phyloP scores from a whole-genome alignment of 495 filamentous ascomycete genomes.

The Zalerion maritima region DNA sequence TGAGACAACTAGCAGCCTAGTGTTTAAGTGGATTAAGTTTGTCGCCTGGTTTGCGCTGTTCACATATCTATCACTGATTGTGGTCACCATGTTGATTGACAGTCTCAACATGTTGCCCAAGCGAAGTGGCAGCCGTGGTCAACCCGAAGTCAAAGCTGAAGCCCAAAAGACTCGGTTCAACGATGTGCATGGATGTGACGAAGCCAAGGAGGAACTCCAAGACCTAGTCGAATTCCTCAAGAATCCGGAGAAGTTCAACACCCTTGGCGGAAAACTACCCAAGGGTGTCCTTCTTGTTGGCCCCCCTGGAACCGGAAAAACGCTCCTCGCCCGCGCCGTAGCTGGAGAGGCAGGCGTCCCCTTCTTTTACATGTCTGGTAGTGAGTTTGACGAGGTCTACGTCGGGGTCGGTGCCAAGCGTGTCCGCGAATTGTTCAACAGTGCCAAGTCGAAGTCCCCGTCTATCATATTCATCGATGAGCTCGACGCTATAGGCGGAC shows the following conservation, averaged over 20 bases:
- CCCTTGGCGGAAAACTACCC: conserved; percentile 85
- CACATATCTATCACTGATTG: conserved; percentile 56
- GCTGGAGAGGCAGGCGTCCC: conserved; percentile 95
- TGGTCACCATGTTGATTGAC: conserved; percentile 70
- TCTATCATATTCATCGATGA: conserved; percentile 99
- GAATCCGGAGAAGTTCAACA: conserved; percentile 80
- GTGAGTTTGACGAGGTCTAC: conserved; percentile 96
- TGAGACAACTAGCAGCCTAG: conserved; percentile 57
- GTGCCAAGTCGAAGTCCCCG: conserved; percentile 76
- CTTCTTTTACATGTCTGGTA: conserved; percentile 99
- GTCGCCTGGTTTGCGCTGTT: conserved; percentile 60
- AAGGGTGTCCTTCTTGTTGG: conserved; percentile 94
- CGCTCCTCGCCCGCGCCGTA: conserved; percentile 88
- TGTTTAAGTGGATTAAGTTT: conserved; percentile 89
- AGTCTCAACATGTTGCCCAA: conserved; percentile 62
- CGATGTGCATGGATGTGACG: conserved; percentile 94
- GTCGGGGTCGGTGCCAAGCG: conserved; percentile 97
- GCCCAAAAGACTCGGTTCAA: conserved; percentile 81
- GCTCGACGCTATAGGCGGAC: conserved; percentile 87
- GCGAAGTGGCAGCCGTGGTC: conserved; percentile 46
- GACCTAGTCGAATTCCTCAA: conserved; percentile 93
- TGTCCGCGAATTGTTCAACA: conserved; percentile 85
- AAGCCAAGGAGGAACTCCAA: conserved; percentile 94
- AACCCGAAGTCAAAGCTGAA: conserved; percentile 75
- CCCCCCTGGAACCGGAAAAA: conserved; percentile 95